phyloP scores from a whole-genome alignment of 768 basidiomycete species.

The Termitomyces sp. region DNA sequence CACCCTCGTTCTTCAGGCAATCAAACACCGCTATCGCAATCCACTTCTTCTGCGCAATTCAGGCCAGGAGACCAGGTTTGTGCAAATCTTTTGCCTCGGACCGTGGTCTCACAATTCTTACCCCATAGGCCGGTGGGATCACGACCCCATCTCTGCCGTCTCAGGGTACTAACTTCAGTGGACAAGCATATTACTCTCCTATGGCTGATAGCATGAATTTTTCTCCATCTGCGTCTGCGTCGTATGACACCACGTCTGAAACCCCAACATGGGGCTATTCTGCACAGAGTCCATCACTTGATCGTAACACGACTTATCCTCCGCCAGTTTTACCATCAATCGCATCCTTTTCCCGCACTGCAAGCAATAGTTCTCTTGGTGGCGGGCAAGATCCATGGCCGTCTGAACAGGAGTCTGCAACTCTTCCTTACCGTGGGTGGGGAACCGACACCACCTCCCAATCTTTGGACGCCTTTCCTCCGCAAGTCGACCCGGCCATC shows the following conservation, averaged over 20 bases:
- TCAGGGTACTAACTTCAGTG: slow-evolving; percentile 36
- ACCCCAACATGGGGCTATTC: slow-evolving; percentile 56
- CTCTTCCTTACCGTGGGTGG: slow-evolving; percentile 50
- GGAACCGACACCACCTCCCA: slow-evolving; percentile 36
- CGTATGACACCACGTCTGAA: slow-evolving; percentile 41
- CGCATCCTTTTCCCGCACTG: slow-evolving; percentile 43
- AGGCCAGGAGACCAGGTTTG: slow-evolving; percentile 43
- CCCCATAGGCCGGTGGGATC: slow-evolving; percentile 19
- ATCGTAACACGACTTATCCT: slow-evolving; percentile 45
- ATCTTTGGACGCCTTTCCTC: slow-evolving; percentile 24
- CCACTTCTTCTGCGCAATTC: slow-evolving; percentile 47
- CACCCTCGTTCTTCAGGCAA: slow-evolving; percentile 35
- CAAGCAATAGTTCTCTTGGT: slow-evolving; percentile 17
- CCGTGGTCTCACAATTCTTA: slow-evolving; percentile 7
- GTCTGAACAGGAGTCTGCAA: slow-evolving; percentile 25
- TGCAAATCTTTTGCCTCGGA: slow-evolving; percentile 3
- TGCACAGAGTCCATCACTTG: slow-evolving; percentile 33
- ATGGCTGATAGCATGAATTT: slow-evolving; percentile 38
- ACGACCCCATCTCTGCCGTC: slow-evolving; percentile 36
- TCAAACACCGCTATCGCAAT: slow-evolving; percentile 44
- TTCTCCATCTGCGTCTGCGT: slow-evolving; percentile 33
- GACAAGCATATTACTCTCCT: slow-evolving; percentile 42
- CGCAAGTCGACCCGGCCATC: slow-evolving; percentile 38
- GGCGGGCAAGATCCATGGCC: slow-evolving; percentile 24
- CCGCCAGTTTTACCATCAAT: slow-evolving; percentile 53